Percentiles rank a stretch among this genome's conserved stretches.
phyloP scores from a whole-genome alignment of 768 basidiomycete genomes.

The Tephrocybe sp. region DNA sequence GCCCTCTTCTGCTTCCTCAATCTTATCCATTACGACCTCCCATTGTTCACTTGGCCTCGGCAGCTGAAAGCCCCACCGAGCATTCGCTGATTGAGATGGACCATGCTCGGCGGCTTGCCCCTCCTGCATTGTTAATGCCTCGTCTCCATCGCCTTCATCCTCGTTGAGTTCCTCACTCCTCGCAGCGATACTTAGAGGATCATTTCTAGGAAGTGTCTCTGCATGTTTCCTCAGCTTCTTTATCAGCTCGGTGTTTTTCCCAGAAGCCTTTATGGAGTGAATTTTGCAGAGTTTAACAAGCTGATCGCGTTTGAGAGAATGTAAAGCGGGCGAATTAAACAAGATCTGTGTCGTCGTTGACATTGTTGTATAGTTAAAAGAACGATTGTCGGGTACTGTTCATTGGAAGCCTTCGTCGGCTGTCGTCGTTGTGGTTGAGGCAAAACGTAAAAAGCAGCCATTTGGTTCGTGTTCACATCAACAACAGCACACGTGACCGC shows the following conservation, averaged over 20 bases:
- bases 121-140: conserved; percentile 20
- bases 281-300: conserved; percentile 85
- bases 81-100: conserved; percentile 10
- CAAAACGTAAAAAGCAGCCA: background rate
- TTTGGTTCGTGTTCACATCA: background rate
- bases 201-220: conserved; percentile 55
- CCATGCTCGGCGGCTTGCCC: conserved; percentile 20
- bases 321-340: conserved; percentile 81
- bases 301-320: conserved; percentile 82
- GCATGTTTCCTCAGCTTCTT: conserved; percentile 70
- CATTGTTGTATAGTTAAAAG: conserved; percentile 38
- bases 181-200: conserved; percentile 54
- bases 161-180: conserved; percentile 41
- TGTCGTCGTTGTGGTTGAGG: conserved; percentile 3
- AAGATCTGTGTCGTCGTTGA: conserved; percentile 76
- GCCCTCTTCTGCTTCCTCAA: conserved; percentile 62
- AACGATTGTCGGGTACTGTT: background rate
- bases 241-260: conserved; percentile 78
- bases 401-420: conserved; percentile 8
- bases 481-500: background rate
- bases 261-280: conserved; percentile 75
- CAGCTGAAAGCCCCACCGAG: conserved; percentile 23
- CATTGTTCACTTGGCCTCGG: conserved; percentile 77
- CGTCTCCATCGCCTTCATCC: conserved; percentile 30
- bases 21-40: conserved; percentile 87